Evolutionary conservation across 306 rosid genomes (phyloP).

Genomic region (Trifolium fragiferum): DNA sequence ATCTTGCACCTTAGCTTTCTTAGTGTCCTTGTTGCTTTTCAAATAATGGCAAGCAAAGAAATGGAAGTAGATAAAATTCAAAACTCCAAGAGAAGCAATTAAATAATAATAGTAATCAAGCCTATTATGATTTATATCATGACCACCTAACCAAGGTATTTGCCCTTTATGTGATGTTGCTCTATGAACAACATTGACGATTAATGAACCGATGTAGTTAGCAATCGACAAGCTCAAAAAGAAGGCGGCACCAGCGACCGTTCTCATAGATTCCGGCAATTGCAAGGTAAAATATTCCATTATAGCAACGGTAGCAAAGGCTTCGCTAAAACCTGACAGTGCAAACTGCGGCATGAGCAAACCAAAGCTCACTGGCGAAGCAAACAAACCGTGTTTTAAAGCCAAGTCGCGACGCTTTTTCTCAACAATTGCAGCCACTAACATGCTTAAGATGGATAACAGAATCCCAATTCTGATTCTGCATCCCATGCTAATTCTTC

Average conservation of each 20-base stretch:
- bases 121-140: slow-evolving; percentile 60
- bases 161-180: slow-evolving; percentile 45
- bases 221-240: slow-evolving; percentile 69
- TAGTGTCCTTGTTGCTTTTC: neutral
- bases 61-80: slow-evolving; percentile 65
- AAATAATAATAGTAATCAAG: slow-evolving; percentile 66
- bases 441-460: slow-evolving; percentile 67
- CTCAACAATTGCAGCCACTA: slow-evolving; percentile 70
- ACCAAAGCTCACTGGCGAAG: slow-evolving; percentile 57
- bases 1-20: slow-evolving; percentile 34
- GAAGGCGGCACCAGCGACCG: slow-evolving; percentile 77
- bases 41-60: slow-evolving; percentile 56
- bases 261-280: slow-evolving; percentile 76
- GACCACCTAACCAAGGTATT: slow-evolving; percentile 70
- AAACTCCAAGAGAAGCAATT: slow-evolving; percentile 55
- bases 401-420: slow-evolving; percentile 55
- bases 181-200: slow-evolving; percentile 52
- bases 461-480: slow-evolving; percentile 70
- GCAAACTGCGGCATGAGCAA: slow-evolving; percentile 65
- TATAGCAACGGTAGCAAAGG: slow-evolving; percentile 65
- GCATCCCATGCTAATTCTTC: slow-evolving; percentile 50
- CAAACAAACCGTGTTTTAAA: slow-evolving; percentile 37
- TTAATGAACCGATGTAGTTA: slow-evolving; percentile 59
- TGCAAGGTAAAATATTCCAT: slow-evolving; percentile 77
- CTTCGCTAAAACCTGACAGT: slow-evolving; percentile 68